Base-by-base conservation (phyloP, 495 filamentous ascomycete genomes). In the Cudoniella acicularis region DNA sequence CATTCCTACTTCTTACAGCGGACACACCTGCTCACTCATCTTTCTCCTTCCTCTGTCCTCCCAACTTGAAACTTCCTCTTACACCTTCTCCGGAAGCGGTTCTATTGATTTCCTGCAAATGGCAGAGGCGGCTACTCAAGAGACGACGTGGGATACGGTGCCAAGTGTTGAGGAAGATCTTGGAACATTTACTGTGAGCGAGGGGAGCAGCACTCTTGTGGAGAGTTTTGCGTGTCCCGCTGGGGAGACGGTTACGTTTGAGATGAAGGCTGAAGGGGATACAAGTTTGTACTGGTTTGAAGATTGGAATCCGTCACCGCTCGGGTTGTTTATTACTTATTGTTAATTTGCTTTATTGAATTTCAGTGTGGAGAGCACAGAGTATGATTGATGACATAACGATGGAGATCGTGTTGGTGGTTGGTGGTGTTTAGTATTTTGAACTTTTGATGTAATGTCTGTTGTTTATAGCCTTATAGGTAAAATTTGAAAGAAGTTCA, bases 251-350 rank as follows among this genome's bases (percentile, higher is more conserved):
- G 67, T 87, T 4, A 69, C 65, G 8, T 83, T 76, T 53, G 73
- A 84, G 74, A 72, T 88, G 61, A 81, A 75, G 62, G 73, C 71
- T 10, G 72, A 75, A 21, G 82, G 77, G 22, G 72, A 68, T 59
- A 81, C 85, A 18, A 58, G 76, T 50, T 66, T 90, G 13, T 69
- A 81, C 47, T 89, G 80, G 63, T 83, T 87, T 70, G 74, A 90
- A 67, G 83, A 89, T 36, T 84, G 67, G 58, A 85, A 83, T 65
- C 81, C 80, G 20, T 73, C 76, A 54, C 83, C 86, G 67, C 76
- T 87, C 54, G 85, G 86, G 43, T 70, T 88, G 60, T 89, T 75
- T 69, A 76, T 89, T 53, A 82, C 79, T 16, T 68, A 70, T 20
- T 84, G 82, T 67, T 86, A 76, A n/a, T n/a, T n/a, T n/a, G n/a